These are phyloP conservation scores for Leptosphaerulina australis DNA, from an alignment of 2,329 filamentous ascomycete species.

Conservation along the genomic window DNA sequence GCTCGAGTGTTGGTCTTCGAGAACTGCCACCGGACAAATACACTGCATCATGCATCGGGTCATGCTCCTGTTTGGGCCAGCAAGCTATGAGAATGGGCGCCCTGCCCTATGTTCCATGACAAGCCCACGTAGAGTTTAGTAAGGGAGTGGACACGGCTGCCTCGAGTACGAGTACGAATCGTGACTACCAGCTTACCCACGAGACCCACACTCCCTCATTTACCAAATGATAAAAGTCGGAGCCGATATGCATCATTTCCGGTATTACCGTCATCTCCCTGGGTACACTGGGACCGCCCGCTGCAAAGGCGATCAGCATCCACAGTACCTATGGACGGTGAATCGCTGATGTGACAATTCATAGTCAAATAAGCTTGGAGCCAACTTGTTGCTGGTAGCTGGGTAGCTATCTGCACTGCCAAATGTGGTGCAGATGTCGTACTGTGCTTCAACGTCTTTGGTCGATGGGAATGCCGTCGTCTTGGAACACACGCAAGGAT, in stretches of 20 bases:
- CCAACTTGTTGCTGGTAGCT: neutral
- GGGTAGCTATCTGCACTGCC: neutral
- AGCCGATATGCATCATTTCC: conserved; percentile 27
- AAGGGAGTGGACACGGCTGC: conserved; percentile 19
- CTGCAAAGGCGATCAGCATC: conserved; percentile 44
- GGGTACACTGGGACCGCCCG: conserved; percentile 24
- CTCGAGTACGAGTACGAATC: conserved; percentile 6
- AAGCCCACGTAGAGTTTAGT: conserved; percentile 31
- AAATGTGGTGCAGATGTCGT: neutral
- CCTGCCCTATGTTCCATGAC: conserved; percentile 40
- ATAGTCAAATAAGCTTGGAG: neutral
- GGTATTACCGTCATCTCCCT: conserved; percentile 25
- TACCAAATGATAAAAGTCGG: conserved; percentile 8
- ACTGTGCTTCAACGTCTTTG: conserved; percentile 12
- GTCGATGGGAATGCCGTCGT: conserved; percentile 20
- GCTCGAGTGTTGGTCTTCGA: conserved; percentile 32
- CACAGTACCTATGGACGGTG: conserved; percentile 7
- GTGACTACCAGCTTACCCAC: conserved; percentile 5
- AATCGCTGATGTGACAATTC: neutral
- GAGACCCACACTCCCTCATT: conserved; percentile 32
- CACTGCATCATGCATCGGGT: conserved; percentile 41
- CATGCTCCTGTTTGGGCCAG: conserved; percentile 37
- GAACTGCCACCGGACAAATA: conserved; percentile 32
- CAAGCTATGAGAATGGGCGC: conserved; percentile 26
- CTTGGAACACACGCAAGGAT: conserved; percentile 31